Evolutionary conservation across 768 basidiomycete species (phyloP).

Genomic region (Panaeolus papilionaceus): DNA sequence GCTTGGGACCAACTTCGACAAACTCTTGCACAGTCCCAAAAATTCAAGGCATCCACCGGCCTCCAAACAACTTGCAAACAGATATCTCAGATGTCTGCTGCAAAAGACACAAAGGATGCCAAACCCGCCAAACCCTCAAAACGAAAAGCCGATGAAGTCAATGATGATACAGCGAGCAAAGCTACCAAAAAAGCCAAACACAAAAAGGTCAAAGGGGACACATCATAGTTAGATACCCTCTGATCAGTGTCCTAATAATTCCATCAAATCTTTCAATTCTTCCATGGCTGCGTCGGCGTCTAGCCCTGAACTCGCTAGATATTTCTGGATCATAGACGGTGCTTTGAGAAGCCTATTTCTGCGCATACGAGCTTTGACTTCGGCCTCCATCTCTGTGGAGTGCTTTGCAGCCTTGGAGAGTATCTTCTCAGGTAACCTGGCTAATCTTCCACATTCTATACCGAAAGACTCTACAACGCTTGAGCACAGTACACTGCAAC

Average conservation of each 20-base stretch:
- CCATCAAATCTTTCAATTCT: slow-evolving; percentile 33
- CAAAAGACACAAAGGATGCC: slow-evolving; percentile 23
- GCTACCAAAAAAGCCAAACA: slow-evolving; percentile 33
- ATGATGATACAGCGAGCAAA: slow-evolving; percentile 18
- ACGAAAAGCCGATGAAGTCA: slow-evolving; percentile 40
- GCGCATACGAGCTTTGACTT: slow-evolving; percentile 55
- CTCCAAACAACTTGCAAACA: slow-evolving; percentile 72
- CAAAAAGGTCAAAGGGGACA: slow-evolving; percentile 52
- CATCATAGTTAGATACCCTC: slow-evolving; percentile 27
- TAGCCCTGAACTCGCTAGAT: slow-evolving; percentile 26
- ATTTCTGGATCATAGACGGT: slow-evolving; percentile 34
- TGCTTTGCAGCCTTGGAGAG: slow-evolving; percentile 63
- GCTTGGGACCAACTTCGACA: slow-evolving; percentile 59
- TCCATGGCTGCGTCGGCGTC: slow-evolving; percentile 30
- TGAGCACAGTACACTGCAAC: slow-evolving; percentile 2
- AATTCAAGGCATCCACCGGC: slow-evolving; percentile 67
- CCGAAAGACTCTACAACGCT: slow-evolving; percentile 75
- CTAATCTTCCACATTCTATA: slow-evolving; percentile 90
- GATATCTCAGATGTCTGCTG: slow-evolving; percentile 41
- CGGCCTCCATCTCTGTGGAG: slow-evolving; percentile 59
- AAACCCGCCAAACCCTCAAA: slow-evolving; percentile 31
- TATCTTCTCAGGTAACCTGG: slow-evolving; percentile 77
- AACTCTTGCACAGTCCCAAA: slow-evolving; percentile 54
- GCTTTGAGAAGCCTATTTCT: slow-evolving; percentile 44
- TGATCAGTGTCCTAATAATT: slow-evolving; percentile 28